Conservation (phyloP, 495 filamentous ascomycete species). For the Ascobolus immersus region DNA sequence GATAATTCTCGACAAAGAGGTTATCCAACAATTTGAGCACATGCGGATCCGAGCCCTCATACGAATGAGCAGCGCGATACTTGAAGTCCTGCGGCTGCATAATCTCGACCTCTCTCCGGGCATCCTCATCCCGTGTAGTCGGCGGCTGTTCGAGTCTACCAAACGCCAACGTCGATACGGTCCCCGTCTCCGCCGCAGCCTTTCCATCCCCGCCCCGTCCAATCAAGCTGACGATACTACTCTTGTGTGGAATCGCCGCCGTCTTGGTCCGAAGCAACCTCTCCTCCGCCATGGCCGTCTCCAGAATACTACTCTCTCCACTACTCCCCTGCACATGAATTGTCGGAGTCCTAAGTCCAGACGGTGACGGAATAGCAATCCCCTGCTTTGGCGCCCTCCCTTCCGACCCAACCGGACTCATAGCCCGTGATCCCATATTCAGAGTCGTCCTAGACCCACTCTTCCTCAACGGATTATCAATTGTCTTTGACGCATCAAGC, state of each 20-base stretch:
- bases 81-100: slow-evolving; percentile 7
- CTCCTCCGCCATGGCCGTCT: slow-evolving; percentile 2
- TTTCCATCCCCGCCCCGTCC: slow-evolving; percentile 53
- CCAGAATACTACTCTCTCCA: neutral
- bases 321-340: slow-evolving; percentile 2
- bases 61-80: slow-evolving; percentile 15
- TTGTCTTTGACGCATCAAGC: slow-evolving; percentile 72
- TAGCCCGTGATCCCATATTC: too few species aligned
- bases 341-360: too few species aligned
- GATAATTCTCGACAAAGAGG: slow-evolving; percentile 76
- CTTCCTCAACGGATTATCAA: slow-evolving; percentile 40
- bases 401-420: too few species aligned
- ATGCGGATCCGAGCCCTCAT: slow-evolving; percentile 54
- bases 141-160: slow-evolving; percentile 54
- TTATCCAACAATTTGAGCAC: slow-evolving; percentile 66
- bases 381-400: too few species aligned
- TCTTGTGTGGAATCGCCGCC: too few species aligned
- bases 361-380: too few species aligned
- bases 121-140: slow-evolving; percentile 1
- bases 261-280: too few species aligned
- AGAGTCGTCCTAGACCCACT: slow-evolving; percentile 21
- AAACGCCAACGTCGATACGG: slow-evolving; percentile 54
- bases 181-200: slow-evolving; percentile 59
- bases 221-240: slow-evolving; percentile 62
- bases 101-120: neutral